Evolutionary conservation across 495 filamentous ascomycete species (phyloP), one percentile per base, ranked within the genome.

Genomic region (Penicilliopsis zonata): DNA sequence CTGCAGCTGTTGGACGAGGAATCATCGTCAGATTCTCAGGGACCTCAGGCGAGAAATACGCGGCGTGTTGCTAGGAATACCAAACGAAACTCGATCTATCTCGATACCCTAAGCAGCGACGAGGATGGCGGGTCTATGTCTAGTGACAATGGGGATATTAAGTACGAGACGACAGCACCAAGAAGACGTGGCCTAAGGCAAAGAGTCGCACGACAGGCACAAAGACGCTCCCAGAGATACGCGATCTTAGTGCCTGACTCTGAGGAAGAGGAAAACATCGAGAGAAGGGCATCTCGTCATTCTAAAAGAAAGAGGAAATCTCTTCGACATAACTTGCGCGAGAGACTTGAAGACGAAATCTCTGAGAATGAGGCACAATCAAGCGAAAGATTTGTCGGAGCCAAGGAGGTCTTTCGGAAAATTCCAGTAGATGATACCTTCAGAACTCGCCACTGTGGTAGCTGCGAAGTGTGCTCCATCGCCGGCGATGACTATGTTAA

Each of bases 401-500:
- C 83, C 3, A 72, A 76, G 35, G 87, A 95, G 47, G 44, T 60
- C 0, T 94, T 86, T 49, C 54, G 73, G 34, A 52, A 52, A 9
- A 38, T 78, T 7, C 42, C 70, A 4, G 47, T 52, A 9, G 63
- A 69, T 17, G 62, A 75, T 36, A 59, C 67, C 0, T 94, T 94
- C 51, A 62, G 69, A 38, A 47, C 55, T 18, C 61, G 65, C 4
- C 92, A 99, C 50, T 69, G 59, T n/a, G 53, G 69, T 12, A 47
- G 45, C 4, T 99, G 92, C 51, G 78, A 82, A 37, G 61, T 68
- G n/a, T 99, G 92, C 52, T 53, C 57, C 12, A 50, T 58, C 4
- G 43, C 55, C 18, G 73, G 67, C 6, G 53, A 70, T 28, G 65
- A 65, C 28, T 40, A 53, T 1, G 61, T 65, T 20, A 79, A 75